Evolutionary conservation across 768 basidiomycete genomes (phyloP), one percentile per base, ranked within the genome.

Genomic region (Rossbeevera mucosa): DNA sequence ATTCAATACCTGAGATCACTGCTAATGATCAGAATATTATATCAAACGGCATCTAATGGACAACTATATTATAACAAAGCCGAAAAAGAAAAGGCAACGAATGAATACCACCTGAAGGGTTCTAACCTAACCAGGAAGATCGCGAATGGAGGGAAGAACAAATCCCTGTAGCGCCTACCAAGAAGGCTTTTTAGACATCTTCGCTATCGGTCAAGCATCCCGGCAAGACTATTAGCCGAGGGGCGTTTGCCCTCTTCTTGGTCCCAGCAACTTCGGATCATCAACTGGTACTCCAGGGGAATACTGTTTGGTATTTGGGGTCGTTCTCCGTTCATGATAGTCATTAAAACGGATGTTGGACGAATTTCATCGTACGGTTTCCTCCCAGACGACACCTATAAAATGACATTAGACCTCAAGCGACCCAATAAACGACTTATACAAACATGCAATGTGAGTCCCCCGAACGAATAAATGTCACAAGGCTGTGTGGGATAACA

Each of bases 371-470:
- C 48, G 14, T 46, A 65, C 31, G 65, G 65, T 36, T 45, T 57
- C 42, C 43, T 62, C 16, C 54, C 65, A 22, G 53, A 59, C 13
- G 64, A 9, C 8, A 67, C 46, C 64, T 64, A 42, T 33, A 20
- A 33, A 33, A 22, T 0, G 1, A n/a, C n/a, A 36, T 67, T 44
- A 64, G 59, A 50, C 25, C 43, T 2, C 3, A 29, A 13, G 8
- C 33, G 21, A 20, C 18, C 3, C 8, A 51, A 18, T 22, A 20
- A 40, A 48, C 42, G 20, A 36, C 11, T 28, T 7, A 33, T 33
- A 50, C 62, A 25, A 28, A 69, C 66, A 49, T 68, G 63, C 6
- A 68, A 57, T 20, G 61, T 53, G 25, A 79, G 68, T 57, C 77
- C 76, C 7, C 61, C 68, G 11, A 65, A 69, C 5, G 66, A 67